A percentile compares a stretch with the other conserved stretches of the same genome.
These are phyloP conservation scores for Oenanthe sinensis DNA, from an alignment of 129 eudicot genomes.

Conservation along the genomic window DNA sequence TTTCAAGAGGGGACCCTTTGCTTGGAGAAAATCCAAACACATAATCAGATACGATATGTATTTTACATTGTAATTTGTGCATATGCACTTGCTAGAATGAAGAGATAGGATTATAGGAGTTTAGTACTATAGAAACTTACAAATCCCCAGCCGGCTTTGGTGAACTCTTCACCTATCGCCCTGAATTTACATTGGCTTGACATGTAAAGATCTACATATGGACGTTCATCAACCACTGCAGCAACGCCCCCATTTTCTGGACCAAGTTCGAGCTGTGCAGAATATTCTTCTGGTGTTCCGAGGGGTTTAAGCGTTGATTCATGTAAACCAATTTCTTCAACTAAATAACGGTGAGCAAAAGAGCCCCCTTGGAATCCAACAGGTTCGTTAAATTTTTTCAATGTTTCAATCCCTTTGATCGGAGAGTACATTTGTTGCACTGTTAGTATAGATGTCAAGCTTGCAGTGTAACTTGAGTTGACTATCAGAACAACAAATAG, in stretches of 20 bases:
- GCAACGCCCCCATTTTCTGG: constrained; percentile 70
- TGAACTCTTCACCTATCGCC: constrained; percentile 76
- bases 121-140: constrained; percentile 40
- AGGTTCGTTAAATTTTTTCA: constrained; percentile 43
- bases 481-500: constrained; percentile 83
- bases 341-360: constrained; percentile 62
- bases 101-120: neutral
- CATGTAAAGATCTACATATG: constrained; percentile 77
- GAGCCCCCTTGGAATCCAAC: constrained; percentile 90
- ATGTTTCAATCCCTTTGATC: constrained; percentile 58
- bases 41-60: neutral
- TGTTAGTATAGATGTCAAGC: constrained; percentile 83
- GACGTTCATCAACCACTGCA: constrained; percentile 78
- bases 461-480: constrained; percentile 87
- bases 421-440: constrained; percentile 82
- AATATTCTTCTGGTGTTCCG: constrained; percentile 70
- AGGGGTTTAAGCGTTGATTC: constrained; percentile 58
- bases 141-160: constrained; percentile 91
- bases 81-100: constrained; percentile 6
- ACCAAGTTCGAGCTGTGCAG: constrained; percentile 51
- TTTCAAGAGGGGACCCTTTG: no score
- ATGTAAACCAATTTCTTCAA: constrained; percentile 55
- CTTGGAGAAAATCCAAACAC: no score
- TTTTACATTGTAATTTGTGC: neutral
- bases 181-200: constrained; percentile 81